Percentiles rank a stretch among this genome's conserved stretches.
These are phyloP conservation scores for Lanmaoa rubissima DNA, from an alignment of 768 basidiomycete genomes.

Conservation along the genomic window DNA sequence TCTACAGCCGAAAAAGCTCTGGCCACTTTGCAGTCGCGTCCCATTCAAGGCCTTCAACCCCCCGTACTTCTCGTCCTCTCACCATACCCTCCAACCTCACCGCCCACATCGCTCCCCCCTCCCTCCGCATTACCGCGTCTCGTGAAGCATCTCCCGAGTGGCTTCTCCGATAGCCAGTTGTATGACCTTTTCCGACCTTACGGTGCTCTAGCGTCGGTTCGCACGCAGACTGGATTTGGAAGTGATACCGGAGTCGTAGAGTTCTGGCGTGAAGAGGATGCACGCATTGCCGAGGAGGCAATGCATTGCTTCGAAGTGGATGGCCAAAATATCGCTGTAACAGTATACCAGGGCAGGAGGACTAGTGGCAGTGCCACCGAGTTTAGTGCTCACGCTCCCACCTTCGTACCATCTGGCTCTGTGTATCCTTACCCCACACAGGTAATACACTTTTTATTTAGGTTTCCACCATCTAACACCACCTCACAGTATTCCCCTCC, in stretches of 20 bases:
- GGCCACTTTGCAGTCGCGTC: slow-evolving; percentile 76
- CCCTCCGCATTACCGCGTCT: slow-evolving; percentile 77
- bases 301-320: slow-evolving; percentile 84
- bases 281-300: slow-evolving; percentile 70
- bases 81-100: slow-evolving; percentile 78
- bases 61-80: slow-evolving; percentile 68
- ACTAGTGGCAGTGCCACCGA: slow-evolving; percentile 54
- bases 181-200: slow-evolving; percentile 85
- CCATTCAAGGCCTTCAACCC: slow-evolving; percentile 59
- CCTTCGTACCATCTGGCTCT: slow-evolving; percentile 74
- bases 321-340: slow-evolving; percentile 82
- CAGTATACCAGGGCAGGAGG: slow-evolving; percentile 68
- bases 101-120: slow-evolving; percentile 71
- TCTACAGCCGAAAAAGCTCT: slow-evolving; percentile 81
- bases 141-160: slow-evolving; percentile 77
- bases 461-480: neutral
- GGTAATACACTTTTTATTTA: slow-evolving; percentile 33
- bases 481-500: slow-evolving; percentile 64
- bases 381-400: slow-evolving; percentile 70
- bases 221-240: slow-evolving; percentile 72
- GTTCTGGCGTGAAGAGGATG: slow-evolving; percentile 88
- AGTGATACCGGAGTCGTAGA: slow-evolving; percentile 77
- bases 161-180: slow-evolving; percentile 66
- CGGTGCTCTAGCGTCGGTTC: slow-evolving; percentile 79
- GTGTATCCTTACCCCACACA: slow-evolving; percentile 64